These are phyloP conservation scores for Phytophthora pisi DNA, from an alignment of 352 stramenopile genomes.

Conservation along the genomic window DNA sequence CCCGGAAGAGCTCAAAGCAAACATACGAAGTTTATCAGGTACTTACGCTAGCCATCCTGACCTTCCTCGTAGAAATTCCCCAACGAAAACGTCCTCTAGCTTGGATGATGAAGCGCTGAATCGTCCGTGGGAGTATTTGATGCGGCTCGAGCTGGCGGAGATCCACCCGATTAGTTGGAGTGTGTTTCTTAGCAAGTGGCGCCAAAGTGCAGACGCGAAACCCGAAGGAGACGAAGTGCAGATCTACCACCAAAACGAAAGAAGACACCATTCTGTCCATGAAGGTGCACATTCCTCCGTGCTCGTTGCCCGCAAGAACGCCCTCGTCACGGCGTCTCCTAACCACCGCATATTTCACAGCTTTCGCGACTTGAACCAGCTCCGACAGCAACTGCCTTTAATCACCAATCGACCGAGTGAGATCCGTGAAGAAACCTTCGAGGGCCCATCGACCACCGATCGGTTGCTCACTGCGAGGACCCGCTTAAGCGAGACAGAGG, in stretches of 20 bases:
- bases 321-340: conserved; percentile 35
- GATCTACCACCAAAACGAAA: conserved; percentile 14
- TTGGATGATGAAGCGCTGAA: conserved; percentile 9
- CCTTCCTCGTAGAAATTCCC: conserved; percentile 1
- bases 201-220: conserved; percentile 30
- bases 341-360: conserved; percentile 45
- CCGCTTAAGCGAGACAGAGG: conserved; percentile 19
- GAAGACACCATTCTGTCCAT: conserved; percentile 24
- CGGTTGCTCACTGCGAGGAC: conserved; percentile 10
- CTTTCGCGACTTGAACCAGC: conserved; percentile 47
- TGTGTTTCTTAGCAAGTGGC: conserved; percentile 62
- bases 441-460: background rate
- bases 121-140: conserved; percentile 36
- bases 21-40: conserved; percentile 26
- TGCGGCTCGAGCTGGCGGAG: conserved; percentile 40
- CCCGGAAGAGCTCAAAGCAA: conserved; percentile 39
- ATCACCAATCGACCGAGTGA: conserved; percentile 24
- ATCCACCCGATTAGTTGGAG: conserved; percentile 56
- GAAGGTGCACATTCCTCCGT: conserved; percentile 11
- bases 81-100: background rate
- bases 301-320: conserved; percentile 39
- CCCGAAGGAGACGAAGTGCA: conserved; percentile 5
- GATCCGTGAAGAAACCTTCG: conserved; percentile 8
- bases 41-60: conserved; percentile 6
- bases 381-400: conserved; percentile 47